Evolutionary conservation across 2,329 filamentous ascomycete genomes (phyloP), one percentile per base, ranked within the genome.

Genomic region (Aspergillus oerlinghausenensis): DNA sequence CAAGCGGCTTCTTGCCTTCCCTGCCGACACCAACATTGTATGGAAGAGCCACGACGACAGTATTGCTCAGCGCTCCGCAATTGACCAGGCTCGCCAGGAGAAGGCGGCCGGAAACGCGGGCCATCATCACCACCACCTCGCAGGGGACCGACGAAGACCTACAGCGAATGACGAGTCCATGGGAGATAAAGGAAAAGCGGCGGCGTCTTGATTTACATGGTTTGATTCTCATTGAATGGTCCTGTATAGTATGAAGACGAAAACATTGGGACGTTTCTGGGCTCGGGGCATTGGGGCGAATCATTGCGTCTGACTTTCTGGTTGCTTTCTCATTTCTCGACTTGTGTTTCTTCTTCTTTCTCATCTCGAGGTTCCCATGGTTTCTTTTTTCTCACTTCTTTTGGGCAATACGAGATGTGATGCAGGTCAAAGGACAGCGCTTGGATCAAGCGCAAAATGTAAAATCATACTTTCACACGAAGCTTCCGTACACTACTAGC

Each of bases 41-140:
- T 99, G 92, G 85, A 96, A 96, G 78, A 94, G 89, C 70, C 94
- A 99, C 74, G 92, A 97, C 70, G 90, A 93, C 62, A 96, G 91
- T 74, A 97, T 99, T 70, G 89, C 91, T 65, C 92, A 97, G 77
- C 86, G 92, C 64, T 89, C 88, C 29, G 90, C 90, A 21, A 92
- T 96, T 62, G 92, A 97, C 68, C 91, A 96, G 74, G 90, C 90
- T 55, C 88, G 92, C 60, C 90, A 93, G 65, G 92, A 96, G 69
- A 96, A 96, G 77, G 82, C 73, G 47, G 67, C 69, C 11, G 65
- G 67, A n/a, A 70, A 73, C 51, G 59, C 68, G 11, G 65, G 67
- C 43, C 61, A 69, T 49, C 71, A 73, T 45, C 61, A 70, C 49
- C 65, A 69, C 47, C 68, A 72, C 47, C 67, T 69, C 14, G 72